phyloP scores from a whole-genome alignment of 2,329 filamentous ascomycete genomes.

The Ilyonectria robusta region DNA sequence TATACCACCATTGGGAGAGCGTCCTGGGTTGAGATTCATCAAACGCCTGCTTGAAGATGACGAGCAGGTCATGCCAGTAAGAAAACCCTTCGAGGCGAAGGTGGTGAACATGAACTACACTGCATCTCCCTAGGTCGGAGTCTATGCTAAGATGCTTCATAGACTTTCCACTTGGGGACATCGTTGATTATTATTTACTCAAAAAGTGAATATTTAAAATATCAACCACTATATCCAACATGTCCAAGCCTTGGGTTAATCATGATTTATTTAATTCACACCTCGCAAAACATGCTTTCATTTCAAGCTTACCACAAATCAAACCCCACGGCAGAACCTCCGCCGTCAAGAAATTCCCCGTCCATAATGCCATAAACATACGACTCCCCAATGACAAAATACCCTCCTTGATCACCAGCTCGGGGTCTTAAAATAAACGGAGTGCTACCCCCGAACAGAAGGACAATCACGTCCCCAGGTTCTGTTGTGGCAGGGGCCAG shows the following conservation, averaged over 20 bases:
- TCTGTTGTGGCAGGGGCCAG: conserved; percentile 9
- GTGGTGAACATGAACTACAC: not conserved
- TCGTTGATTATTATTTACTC: too few relatives aligned
- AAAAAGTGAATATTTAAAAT: too few relatives aligned
- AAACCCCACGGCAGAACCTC: not conserved
- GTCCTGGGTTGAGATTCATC: conserved; percentile 55
- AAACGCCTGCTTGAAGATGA: conserved; percentile 59
- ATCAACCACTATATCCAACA: too few relatives aligned
- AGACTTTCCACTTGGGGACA: too few relatives aligned
- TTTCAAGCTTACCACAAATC: not conserved
- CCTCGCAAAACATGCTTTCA: too few relatives aligned
- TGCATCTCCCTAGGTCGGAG: not conserved
- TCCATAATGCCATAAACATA: conserved; percentile 29
- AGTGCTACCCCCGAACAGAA: conserved; percentile 15
- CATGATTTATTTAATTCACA: too few relatives aligned
- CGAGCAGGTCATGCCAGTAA: conserved; percentile 60
- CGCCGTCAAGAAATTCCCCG: conserved; percentile 8
- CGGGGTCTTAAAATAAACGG: conserved; percentile 17
- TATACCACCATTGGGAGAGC: conserved; percentile 59
- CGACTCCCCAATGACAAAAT: conserved; percentile 19
- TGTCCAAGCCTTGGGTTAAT: too few relatives aligned
- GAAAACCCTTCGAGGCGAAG: conserved; percentile 8
- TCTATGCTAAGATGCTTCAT: not conserved
- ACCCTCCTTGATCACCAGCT: not conserved
- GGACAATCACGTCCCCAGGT: conserved; percentile 14